phyloP scores from a whole-genome alignment of 2,329 filamentous ascomycete species.

The Graphium sp. region DNA sequence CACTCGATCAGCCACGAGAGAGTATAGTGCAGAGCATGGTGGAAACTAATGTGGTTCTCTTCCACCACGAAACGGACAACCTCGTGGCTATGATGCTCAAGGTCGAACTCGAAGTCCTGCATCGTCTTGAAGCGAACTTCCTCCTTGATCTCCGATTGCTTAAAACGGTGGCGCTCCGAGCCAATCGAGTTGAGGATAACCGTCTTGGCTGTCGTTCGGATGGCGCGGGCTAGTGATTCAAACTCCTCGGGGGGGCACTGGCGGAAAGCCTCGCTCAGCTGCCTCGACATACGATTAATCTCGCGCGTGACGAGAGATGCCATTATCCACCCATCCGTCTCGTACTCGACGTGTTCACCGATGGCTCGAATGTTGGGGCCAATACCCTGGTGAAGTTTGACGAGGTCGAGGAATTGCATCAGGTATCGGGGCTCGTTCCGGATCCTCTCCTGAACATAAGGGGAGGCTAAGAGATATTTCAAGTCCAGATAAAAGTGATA shows the following conservation, averaged over 20 bases:
- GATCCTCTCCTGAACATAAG: conserved; percentile 73
- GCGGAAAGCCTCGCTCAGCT: conserved; percentile 76
- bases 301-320: conserved; percentile 88
- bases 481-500: conserved; percentile 97
- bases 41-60: conserved; percentile 85
- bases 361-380: conserved; percentile 84
- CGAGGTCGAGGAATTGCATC: conserved; percentile 85
- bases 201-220: conserved; percentile 59
- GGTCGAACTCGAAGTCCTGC: conserved; percentile 66
- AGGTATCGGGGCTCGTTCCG: conserved; percentile 75
- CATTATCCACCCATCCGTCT: conserved; percentile 95
- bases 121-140: conserved; percentile 69
- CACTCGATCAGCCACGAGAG: conserved; percentile 91
- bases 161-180: conserved; percentile 72
- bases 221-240: conserved; percentile 50
- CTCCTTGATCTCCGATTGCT: conserved; percentile 73
- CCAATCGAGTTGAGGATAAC: conserved; percentile 84
- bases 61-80: conserved; percentile 83
- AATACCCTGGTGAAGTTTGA: conserved; percentile 93
- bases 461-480: conserved; percentile 75
- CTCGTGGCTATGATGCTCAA: conserved; percentile 34
- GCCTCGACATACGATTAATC: conserved; percentile 80
- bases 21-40: conserved; percentile 91
- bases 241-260: conserved; percentile 48
- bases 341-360: conserved; percentile 93